Percentiles rank a stretch among this genome's conserved stretches.
Evolutionary conservation across 2,329 filamentous ascomycete genomes (phyloP).

Genomic region (Ceratocystis eucalypticola): DNA sequence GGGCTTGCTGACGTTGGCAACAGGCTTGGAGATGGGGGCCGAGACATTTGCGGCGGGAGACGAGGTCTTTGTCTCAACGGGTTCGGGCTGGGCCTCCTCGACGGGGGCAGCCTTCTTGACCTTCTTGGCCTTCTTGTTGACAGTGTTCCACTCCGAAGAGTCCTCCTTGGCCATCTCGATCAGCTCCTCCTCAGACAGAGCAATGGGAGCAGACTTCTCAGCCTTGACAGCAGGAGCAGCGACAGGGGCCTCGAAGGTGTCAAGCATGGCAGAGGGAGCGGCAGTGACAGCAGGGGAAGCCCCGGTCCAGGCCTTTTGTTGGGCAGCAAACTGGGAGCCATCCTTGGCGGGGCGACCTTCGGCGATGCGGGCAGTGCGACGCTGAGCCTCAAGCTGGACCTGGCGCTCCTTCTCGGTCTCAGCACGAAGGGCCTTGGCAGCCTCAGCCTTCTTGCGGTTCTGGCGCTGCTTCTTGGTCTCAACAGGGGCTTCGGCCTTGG

Average conservation of each 20-base stretch:
- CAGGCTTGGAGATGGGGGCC: constrained; percentile 24
- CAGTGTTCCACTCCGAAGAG: constrained; percentile 46
- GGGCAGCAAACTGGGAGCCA: constrained; percentile 45
- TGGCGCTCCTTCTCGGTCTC: constrained; percentile 69
- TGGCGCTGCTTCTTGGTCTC: constrained; percentile 95
- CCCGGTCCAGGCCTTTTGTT: constrained; percentile 33
- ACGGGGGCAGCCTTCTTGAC: constrained; percentile 26
- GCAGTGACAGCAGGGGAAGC: constrained; percentile 26
- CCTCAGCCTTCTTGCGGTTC: constrained; percentile 78
- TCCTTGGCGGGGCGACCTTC: constrained; percentile 77
- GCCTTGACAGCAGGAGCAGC: constrained; percentile 26
- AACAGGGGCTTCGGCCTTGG: constrained; percentile 49
- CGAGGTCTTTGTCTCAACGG: constrained; percentile 20
- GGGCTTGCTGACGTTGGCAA: constrained; percentile 21
- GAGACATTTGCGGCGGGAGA: constrained; percentile 20
- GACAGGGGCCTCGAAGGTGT: constrained; percentile 33
- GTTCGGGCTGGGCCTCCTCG: constrained; percentile 19
- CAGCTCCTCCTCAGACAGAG: constrained; percentile 49
- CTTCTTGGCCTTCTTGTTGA: constrained; percentile 33
- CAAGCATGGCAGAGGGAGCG: constrained; percentile 38
- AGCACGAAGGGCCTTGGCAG: constrained; percentile 58
- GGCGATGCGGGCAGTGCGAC: constrained; percentile 64
- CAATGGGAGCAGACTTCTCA: constrained; percentile 29
- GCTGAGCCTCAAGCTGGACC: constrained; percentile 65
- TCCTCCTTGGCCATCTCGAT: constrained; percentile 41